Evolutionary conservation across 2,329 filamentous ascomycete species (phyloP), one percentile per base, ranked within the genome.

Genomic region (Lecanicillium sp.): DNA sequence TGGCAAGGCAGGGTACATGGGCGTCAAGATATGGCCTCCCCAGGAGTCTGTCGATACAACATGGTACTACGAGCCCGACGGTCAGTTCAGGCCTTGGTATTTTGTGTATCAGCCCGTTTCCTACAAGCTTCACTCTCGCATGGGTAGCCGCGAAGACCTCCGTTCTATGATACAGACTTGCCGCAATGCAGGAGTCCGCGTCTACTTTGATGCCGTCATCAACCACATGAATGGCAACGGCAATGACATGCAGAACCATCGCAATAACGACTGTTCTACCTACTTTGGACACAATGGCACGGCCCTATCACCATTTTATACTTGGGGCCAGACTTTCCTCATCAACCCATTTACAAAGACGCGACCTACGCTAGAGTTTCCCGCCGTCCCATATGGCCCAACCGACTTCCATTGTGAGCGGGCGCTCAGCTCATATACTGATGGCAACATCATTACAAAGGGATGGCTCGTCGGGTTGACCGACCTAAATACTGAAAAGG

Each of bases 131-230:
- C 17, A 38, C n/a, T 38, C 36, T 29, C 27, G 36, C n/a, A 30
- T 38, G 27, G 36, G 36, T 15, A 31, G 14, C 5, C 27, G 36
- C 7, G 36, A 38, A 11, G 17, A 38, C 9, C 18, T 38, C 5
- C 36, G 29, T 12, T 31, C 28, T n/a, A 38, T 38, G 36, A 38
- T 38, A 4, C 36, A 38, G 29, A 31, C 36, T 15, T 38, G 36
- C 17, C 27, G 36, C 12, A 22, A 17, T 3, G 28, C 17, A 9
- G 36, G 36, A 5, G 36, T 38, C 11, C 27, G 36, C 3, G 36
- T 38, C 8, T 38, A 38, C 28, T 38, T 38, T 38, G 36, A 38
- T 14, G 36, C 36, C 17, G 36, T 38, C 27, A 38, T 38, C 36
- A 38, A 38, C 18, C 36, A 38, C 36, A 38, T 38, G 36, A 31